Percentiles rank a stretch among this genome's conserved stretches.
Conservation (phyloP, 1,284 basidiomycete species). For the Caloboletus firmus region DNA sequence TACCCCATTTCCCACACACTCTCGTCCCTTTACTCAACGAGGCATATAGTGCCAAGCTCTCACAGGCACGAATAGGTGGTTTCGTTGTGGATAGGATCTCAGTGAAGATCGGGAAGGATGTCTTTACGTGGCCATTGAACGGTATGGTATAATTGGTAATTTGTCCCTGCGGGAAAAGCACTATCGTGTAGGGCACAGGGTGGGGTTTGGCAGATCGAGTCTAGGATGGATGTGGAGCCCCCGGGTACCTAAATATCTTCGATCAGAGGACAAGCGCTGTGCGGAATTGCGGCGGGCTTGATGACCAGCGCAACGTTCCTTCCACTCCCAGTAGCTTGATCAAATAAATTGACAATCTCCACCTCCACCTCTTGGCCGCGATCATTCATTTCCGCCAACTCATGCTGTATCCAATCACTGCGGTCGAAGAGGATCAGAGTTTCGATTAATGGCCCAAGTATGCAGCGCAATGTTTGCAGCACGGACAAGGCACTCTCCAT, state of each 20-base stretch:
- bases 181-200: constrained; percentile 6
- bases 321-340: constrained; percentile 63
- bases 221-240: constrained; percentile 2
- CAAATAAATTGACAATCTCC: constrained; percentile 62
- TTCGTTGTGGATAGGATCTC: constrained; percentile 56
- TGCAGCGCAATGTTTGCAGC: constrained; percentile 51
- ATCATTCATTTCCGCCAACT: constrained; percentile 34
- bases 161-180: constrained; percentile 9
- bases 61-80: constrained; percentile 44
- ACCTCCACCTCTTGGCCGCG: constrained; percentile 36
- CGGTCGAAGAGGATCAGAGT: constrained; percentile 50
- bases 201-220: constrained; percentile 3
- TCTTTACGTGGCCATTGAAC: constrained; percentile 46
- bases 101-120: constrained; percentile 66
- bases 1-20: constrained; percentile 50
- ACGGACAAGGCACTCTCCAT: constrained; percentile 42
- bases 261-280: constrained; percentile 1
- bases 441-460: constrained; percentile 53
- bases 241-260: constrained; percentile 6
- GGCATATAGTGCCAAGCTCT: constrained; percentile 43
- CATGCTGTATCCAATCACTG: constrained; percentile 44
- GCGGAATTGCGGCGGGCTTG: constrained; percentile 26
- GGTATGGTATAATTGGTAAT: constrained; percentile 28
- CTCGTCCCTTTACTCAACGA: constrained; percentile 51
- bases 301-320: constrained; percentile 61